Percentiles rank a stretch among this genome's conserved stretches.
These are phyloP conservation scores for sunflower (Helianthus annuus) DNA, from an alignment of 129 eudicot species.

Conservation along the genomic window HanXRQr2.0-SUNRISE NC_035442.2:159411413-159411912, in stretches of 20 bases:
- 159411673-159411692: conserved; percentile 64
- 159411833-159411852: conserved; percentile 77
- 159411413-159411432: conserved; percentile 82
- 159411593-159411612: conserved; percentile 52
- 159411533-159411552: conserved; percentile 58
- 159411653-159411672: conserved; percentile 77
- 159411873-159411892: conserved; percentile 91
- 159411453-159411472: conserved; percentile 88
- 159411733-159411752: conserved; percentile 74
- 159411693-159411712: conserved; percentile 32
- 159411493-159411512: conserved; percentile 75
- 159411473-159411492: conserved; percentile 80
- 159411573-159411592: conserved; percentile 71
- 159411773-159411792: conserved; percentile 34
- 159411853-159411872: conserved; percentile 97
- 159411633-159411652: conserved; percentile 66
- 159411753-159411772: conserved; percentile 60
- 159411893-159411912: conserved; percentile 71
- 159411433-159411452: conserved; percentile 75
- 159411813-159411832: conserved; percentile 59
- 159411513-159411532: conserved; percentile 57
- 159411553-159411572: conserved; percentile 70
- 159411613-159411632: conserved; percentile 67
- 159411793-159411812: conserved; percentile 51
- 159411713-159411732: conserved; percentile 65